Percentiles rank a stretch among this genome's conserved stretches.
These are phyloP conservation scores for Phytophthora megakarya DNA, from an alignment of 352 stramenopile genomes.

Conservation along the genomic window DNA sequence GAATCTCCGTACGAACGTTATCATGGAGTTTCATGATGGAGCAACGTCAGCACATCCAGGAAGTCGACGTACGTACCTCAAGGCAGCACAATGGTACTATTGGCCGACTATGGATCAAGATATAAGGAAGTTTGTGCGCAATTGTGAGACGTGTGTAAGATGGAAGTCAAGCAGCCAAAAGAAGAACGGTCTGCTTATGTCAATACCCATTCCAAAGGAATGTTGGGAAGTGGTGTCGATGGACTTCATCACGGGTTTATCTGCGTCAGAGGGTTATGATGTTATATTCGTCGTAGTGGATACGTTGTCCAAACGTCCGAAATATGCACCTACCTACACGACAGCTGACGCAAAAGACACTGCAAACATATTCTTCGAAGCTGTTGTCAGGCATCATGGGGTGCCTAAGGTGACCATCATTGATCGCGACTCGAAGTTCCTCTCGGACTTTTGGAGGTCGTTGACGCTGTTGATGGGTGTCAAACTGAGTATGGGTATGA, in stretches of 20 bases:
- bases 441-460: neutral
- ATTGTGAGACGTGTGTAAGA: constrained; percentile 3
- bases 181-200: constrained; percentile 9
- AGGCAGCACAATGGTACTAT: constrained; percentile 11
- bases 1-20: no score
- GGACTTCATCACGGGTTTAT: no score
- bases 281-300: constrained; percentile 28
- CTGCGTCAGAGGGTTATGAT: constrained; percentile 26
- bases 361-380: constrained; percentile 11
- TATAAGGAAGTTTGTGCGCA: constrained; percentile 22
- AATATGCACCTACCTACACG: constrained; percentile 18
- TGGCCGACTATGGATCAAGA: constrained; percentile 13
- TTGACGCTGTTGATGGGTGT: neutral
- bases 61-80: constrained; percentile 10
- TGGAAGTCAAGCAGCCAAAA: constrained; percentile 12
- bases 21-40: no score
- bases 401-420: constrained; percentile 19
- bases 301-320: constrained; percentile 32
- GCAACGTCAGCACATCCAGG: neutral
- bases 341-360: constrained; percentile 22
- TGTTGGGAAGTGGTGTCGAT: constrained; percentile 32
- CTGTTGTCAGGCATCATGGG: constrained; percentile 18
- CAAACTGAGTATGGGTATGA: constrained; percentile 23
- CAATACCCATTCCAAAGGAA: constrained; percentile 16
- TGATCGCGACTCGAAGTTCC: constrained; percentile 29